Percentiles rank a stretch among this genome's conserved stretches.
These are phyloP conservation scores for Rasamsonia emersonii DNA, from an alignment of 2,329 filamentous ascomycete genomes.

Conservation along the genomic window DNA sequence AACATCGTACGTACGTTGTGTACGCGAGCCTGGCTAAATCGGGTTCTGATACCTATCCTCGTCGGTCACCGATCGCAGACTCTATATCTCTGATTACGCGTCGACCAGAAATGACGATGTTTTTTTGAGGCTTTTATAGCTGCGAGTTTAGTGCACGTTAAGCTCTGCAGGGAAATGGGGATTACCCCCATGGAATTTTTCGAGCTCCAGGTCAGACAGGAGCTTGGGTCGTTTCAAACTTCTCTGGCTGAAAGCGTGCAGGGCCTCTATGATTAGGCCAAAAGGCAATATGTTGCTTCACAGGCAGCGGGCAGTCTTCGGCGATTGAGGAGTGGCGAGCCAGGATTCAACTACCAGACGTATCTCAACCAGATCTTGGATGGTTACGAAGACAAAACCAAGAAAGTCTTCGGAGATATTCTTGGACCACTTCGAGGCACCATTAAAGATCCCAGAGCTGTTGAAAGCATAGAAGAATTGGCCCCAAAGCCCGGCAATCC, in stretches of 20 bases:
- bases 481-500: neutral
- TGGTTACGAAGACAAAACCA: too few relatives aligned
- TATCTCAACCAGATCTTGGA: too few relatives aligned
- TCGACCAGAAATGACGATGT: neutral
- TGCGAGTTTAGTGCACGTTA: neutral
- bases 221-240: too few relatives aligned
- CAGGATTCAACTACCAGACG: too few relatives aligned
- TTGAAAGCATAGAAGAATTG: neutral
- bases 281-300: too few relatives aligned
- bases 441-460: too few relatives aligned
- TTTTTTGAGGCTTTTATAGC: conserved; percentile 1
- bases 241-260: too few relatives aligned
- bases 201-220: conserved; percentile 1
- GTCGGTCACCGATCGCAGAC: conserved; percentile 2
- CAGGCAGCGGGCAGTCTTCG: too few relatives aligned
- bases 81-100: conserved; percentile 1
- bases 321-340: too few relatives aligned
- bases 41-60: conserved; percentile 1
- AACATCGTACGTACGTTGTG: conserved; percentile 6
- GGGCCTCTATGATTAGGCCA: too few relatives aligned
- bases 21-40: conserved; percentile 6
- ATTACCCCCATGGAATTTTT: conserved; percentile 2
- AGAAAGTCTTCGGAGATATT: too few relatives aligned
- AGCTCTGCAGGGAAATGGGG: conserved; percentile 1
- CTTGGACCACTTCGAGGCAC: too few relatives aligned